Conservation (phyloP, 768 basidiomycete species). For the Leccinum subgranulosum region DNA sequence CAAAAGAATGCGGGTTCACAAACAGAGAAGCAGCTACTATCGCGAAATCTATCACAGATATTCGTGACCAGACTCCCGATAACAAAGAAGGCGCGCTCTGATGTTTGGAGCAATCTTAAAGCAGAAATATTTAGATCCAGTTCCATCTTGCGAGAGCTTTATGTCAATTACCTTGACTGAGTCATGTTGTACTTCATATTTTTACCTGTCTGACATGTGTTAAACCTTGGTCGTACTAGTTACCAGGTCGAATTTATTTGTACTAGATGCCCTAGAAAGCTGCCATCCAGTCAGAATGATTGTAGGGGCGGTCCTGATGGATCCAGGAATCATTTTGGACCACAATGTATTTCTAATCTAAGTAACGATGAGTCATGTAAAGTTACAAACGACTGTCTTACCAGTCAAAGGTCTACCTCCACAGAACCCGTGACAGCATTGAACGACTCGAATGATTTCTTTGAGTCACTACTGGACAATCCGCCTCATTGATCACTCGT, state of each 20-base stretch:
- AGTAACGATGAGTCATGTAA: no score
- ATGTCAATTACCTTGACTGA: not conserved
- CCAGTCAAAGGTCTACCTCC: no score
- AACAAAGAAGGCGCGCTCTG: not conserved
- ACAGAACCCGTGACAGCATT: no score
- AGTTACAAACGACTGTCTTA: no score
- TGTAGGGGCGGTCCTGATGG: no score
- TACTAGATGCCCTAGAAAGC: no score
- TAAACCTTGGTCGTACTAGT: not conserved
- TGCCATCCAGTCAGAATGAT: no score
- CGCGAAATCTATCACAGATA: conserved; percentile 14
- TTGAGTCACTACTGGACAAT: no score
- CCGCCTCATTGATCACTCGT: no score
- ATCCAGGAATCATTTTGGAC: no score
- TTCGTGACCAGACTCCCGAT: not conserved
- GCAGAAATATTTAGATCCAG: not conserved
- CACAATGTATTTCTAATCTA: no score
- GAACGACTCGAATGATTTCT: no score
- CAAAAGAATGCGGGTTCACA: conserved; percentile 18
- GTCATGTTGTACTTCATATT: not conserved
- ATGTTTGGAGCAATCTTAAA: not conserved
- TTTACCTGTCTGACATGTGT: not conserved
- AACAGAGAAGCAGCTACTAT: conserved; percentile 14
- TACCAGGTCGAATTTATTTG: not conserved
- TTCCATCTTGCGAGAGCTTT: not conserved